Base-by-base conservation (phyloP, 805 yeast species). In the Ogataea angusta region DNA sequence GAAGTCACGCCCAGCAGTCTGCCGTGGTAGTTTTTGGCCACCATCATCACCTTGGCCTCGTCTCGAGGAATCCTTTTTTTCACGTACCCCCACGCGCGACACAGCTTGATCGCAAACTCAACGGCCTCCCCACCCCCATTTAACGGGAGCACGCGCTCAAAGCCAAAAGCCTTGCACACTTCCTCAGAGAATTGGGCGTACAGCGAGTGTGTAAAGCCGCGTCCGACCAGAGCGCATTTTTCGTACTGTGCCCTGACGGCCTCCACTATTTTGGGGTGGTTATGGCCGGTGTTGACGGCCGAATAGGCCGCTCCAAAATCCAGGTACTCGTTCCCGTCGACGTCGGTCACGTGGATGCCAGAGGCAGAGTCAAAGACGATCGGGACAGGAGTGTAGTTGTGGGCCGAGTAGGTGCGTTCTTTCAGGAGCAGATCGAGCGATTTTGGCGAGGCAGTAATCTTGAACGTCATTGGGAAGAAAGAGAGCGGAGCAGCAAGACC, bases 1-100 rank as follows among this genome's bases (percentile, higher is more conserved):
- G 69, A 63, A 54, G 66, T 64, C 13, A 66, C 70, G 22, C 68
- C 69, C 28, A 64, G 49, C 1, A 67, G 61, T 42, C 68, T 63
- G 10, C 72, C 72, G 38, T 66, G 70, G 43, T 64, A 67, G 22
- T 68, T 68, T 32, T 53, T 54, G 4, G 53, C 52, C 16, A 62
- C 58, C 42, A 67, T 64, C 43, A 67, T 39, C 31, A 66, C 60
- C 38, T 53, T 54, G 23, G 60, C 57, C 19, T 59, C 41, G 23
- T 51, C 42, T 10, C 45, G 38, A 10, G 57, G 46, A 27, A 61
- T 59, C 5, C 53, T 52, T 26, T 60, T 59, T 36, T 56, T 61
- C n/a, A 59, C 51, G 22, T 57, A 52, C 2, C 60, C 61, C 57
- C 60, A 60, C 8, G 59, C 50, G 21, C 62, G 40, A 14, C 67